These are phyloP conservation scores for Phytopythium sindhum DNA, from an alignment of 352 stramenopile genomes.

Conservation along the genomic window DNA sequence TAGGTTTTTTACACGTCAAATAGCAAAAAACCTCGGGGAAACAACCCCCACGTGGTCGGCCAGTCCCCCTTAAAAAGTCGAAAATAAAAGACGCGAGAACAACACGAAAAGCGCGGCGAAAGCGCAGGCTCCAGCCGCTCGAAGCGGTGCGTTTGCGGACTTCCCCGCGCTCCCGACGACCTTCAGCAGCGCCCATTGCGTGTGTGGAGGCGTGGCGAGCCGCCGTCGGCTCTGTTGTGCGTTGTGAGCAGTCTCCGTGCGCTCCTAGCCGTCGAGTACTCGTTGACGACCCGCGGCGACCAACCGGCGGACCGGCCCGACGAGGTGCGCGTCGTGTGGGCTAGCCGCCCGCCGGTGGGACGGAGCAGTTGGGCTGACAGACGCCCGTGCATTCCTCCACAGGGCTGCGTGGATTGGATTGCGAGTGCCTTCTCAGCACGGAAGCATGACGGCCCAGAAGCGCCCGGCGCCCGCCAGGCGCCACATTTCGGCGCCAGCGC, in stretches of 20 bases:
- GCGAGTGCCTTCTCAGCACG: neutral
- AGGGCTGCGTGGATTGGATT: too few species aligned
- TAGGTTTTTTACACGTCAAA: slow-evolving; percentile 30
- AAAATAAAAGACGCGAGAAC: neutral
- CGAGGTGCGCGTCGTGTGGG: neutral
- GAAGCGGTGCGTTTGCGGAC: too few species aligned
- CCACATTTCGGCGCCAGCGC: slow-evolving; percentile 6
- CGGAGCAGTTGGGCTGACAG: too few species aligned
- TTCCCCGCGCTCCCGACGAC: neutral
- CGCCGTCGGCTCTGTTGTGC: neutral
- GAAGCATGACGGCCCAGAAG: slow-evolving; percentile 2
- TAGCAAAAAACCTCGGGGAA: slow-evolving; percentile 14
- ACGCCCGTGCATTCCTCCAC: too few species aligned
- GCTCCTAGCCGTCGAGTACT: neutral
- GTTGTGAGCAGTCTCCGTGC: too few species aligned
- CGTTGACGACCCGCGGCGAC: neutral
- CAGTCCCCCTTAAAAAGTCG: neutral
- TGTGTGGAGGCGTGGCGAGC: neutral
- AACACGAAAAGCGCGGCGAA: neutral
- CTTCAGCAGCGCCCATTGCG: too few species aligned
- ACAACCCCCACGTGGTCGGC: neutral
- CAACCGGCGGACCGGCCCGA: neutral
- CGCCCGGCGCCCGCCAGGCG: neutral
- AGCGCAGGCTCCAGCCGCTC: neutral
- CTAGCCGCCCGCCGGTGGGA: too few species aligned